These are phyloP conservation scores for Penicillium lagena DNA, from an alignment of 495 filamentous ascomycete genomes.

Conservation along the genomic window DNA sequence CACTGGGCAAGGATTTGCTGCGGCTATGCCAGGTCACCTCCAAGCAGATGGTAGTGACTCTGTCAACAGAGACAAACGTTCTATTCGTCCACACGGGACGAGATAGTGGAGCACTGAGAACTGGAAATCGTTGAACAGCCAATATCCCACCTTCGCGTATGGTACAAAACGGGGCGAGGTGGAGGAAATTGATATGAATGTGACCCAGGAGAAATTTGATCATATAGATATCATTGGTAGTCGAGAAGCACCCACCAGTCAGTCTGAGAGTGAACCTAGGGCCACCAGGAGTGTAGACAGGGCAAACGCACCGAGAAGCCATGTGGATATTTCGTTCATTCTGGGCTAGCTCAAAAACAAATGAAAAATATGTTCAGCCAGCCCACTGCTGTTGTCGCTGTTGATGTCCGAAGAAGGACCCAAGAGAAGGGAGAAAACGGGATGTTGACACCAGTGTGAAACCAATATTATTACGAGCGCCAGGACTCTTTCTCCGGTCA, in stretches of 20 bases:
- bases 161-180: conserved; percentile 4
- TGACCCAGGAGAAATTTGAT: conserved; percentile 25
- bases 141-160: conserved; percentile 24
- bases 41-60: conserved; percentile 14
- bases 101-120: conserved; percentile 16
- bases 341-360: neutral
- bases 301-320: neutral
- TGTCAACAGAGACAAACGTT: conserved; percentile 22
- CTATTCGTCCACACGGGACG: conserved; percentile 24
- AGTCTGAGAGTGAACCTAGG: neutral
- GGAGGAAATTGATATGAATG: conserved; percentile 15
- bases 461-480: no score
- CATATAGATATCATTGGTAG: conserved; percentile 5
- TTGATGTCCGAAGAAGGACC: no score
- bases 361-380: no score
- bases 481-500: no score
- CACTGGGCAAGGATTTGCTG: conserved; percentile 25
- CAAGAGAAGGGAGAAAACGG: no score
- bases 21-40: conserved; percentile 28
- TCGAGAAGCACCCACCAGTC: neutral
- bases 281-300: neutral
- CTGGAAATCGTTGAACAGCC: conserved; percentile 19
- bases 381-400: no score
- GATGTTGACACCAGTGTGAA: no score
- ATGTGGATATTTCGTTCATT: neutral